phyloP scores from a whole-genome alignment of 2,329 filamentous ascomycete species.

The Pezicula radicicola region DNA sequence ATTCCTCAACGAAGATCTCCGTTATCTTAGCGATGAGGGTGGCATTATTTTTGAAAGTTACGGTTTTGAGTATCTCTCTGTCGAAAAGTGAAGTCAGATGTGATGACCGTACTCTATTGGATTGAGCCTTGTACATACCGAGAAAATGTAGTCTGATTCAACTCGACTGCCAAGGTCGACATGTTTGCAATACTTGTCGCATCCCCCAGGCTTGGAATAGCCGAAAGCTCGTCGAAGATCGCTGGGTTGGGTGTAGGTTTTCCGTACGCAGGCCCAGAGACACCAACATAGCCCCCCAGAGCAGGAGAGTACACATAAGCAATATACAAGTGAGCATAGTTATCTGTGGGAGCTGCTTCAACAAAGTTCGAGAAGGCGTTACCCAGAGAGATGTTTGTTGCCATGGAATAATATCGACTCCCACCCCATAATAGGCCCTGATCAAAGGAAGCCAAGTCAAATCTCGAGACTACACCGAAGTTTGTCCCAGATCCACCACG shows the following conservation, averaged over 20 bases:
- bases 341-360: constrained; percentile 11
- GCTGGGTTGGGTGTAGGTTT: constrained; percentile 13
- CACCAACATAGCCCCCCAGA: constrained; percentile 9
- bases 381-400: constrained; percentile 7
- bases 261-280: constrained; percentile 11
- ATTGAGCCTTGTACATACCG: constrained; percentile 7
- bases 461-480: constrained; percentile 33
- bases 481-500: constrained; percentile 34
- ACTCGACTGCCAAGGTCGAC: constrained; percentile 8
- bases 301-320: constrained; percentile 9
- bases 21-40: constrained; percentile 12
- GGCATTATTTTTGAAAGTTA: constrained; percentile 16
- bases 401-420: constrained; percentile 5
- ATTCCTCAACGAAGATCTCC: constrained; percentile 15
- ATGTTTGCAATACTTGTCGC: constrained; percentile 11
- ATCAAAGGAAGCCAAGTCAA: constrained; percentile 37
- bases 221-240: constrained; percentile 16
- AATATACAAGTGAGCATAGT: constrained; percentile 15
- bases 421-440: constrained; percentile 19
- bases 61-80: constrained; percentile 12
- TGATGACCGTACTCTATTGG: not conserved
- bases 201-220: constrained; percentile 12
- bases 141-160: constrained; percentile 13
- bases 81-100: not conserved
- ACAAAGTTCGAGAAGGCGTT: constrained; percentile 13